Percentiles rank a stretch among this genome's conserved stretches.
phyloP scores from a whole-genome alignment of 257 asterid species.

The Solanum bulbocastanum region DNA sequence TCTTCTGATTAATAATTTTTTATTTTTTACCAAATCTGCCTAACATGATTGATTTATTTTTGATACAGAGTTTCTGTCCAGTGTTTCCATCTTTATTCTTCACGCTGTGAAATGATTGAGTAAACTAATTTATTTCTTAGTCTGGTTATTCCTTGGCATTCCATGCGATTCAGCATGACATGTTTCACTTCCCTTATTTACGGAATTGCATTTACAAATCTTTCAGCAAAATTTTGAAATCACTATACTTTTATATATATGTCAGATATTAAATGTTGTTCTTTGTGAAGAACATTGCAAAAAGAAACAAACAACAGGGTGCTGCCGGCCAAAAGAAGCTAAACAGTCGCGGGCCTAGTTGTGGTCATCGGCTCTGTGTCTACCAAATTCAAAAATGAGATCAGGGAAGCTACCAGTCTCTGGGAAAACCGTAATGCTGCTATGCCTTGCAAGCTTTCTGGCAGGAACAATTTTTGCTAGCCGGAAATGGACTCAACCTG shows the following conservation, averaged over 20 bases:
- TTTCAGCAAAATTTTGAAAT: neutral
- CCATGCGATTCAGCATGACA: slow-evolving; percentile 20
- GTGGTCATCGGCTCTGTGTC: neutral
- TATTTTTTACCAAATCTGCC: neutral
- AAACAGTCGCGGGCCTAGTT: neutral
- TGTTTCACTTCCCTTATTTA: slow-evolving; percentile 4
- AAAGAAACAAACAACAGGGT: neutral
- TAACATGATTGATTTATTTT: neutral
- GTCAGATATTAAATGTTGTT: neutral
- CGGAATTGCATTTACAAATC: neutral
- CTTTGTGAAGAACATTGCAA: neutral
- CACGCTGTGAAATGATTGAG: neutral
- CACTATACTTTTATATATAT: neutral
- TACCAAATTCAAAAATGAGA: slow-evolving; percentile 28
- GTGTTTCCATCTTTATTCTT: neutral
- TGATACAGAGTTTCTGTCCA: neutral
- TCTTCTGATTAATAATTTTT: neutral
- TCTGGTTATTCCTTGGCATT: slow-evolving; percentile 3
- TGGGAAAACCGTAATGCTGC: slow-evolving; percentile 29
- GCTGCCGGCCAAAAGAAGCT: neutral
- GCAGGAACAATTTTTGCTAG: slow-evolving; percentile 47
- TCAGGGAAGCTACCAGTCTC: slow-evolving; percentile 10
- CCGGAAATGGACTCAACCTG: slow-evolving; percentile 16
- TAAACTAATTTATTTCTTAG: neutral
- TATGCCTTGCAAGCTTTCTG: slow-evolving; percentile 52